Evolutionary conservation across 148 eudicot species (phyloP).

Genomic region (Diospyros kaki): DNA sequence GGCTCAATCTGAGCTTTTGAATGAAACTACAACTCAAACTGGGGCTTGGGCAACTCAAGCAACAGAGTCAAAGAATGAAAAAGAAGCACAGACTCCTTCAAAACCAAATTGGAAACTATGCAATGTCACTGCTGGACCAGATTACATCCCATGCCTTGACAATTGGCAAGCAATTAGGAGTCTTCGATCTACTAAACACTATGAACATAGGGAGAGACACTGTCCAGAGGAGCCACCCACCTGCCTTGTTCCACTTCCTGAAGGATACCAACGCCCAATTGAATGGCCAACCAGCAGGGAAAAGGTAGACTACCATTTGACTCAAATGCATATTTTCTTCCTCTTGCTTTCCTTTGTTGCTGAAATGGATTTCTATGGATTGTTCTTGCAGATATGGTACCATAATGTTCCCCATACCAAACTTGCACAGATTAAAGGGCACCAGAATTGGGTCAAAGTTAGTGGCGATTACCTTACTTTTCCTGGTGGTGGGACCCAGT

Average conservation of each 20-base stretch:
- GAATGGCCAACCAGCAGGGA: constrained; percentile 94
- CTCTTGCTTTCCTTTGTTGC: background rate
- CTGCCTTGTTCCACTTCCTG: constrained; percentile 92
- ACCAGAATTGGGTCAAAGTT: constrained; percentile 97
- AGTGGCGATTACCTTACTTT: constrained; percentile 87
- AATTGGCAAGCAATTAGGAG: constrained; percentile 67
- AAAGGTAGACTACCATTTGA: constrained; percentile 36
- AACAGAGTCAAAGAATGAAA: constrained; percentile 70
- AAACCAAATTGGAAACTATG: constrained; percentile 62
- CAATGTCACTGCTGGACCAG: constrained; percentile 73
- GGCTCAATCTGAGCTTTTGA: constrained; percentile 75
- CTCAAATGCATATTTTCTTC: background rate
- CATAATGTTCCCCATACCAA: constrained; percentile 85
- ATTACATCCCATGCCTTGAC: constrained; percentile 95
- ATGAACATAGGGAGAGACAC: constrained; percentile 91
- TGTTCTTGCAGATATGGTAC: constrained; percentile 78
- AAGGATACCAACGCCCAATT: constrained; percentile 72
- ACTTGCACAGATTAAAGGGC: constrained; percentile 80
- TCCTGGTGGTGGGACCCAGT: constrained; percentile 99
- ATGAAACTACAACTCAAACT: constrained; percentile 62
- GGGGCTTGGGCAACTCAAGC: constrained; percentile 81
- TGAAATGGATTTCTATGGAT: background rate
- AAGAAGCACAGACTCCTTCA: constrained; percentile 47
- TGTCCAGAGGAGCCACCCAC: constrained; percentile 82
- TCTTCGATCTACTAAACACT: constrained; percentile 73